Conservation (phyloP, 2,329 filamentous ascomycete genomes). For the Pseudopyrenochaeta lycopersici region DNA sequence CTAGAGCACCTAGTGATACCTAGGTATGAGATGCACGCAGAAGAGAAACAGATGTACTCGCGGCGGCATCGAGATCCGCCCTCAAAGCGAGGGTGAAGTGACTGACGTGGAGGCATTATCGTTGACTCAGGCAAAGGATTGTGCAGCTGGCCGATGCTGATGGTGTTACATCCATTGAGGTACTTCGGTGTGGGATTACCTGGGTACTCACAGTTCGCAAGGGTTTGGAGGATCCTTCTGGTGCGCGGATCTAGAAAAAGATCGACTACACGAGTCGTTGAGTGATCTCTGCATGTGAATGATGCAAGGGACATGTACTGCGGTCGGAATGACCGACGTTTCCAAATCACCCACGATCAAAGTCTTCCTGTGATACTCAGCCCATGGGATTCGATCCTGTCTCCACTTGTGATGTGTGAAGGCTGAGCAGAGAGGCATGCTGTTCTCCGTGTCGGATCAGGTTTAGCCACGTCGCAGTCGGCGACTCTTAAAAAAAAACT, state of each 20-base stretch:
- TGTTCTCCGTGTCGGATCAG: neutral
- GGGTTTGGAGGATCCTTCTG: neutral
- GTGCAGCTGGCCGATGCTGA: neutral
- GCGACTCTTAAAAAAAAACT: neutral
- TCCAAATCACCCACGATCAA: neutral
- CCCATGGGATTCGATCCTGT: neutral
- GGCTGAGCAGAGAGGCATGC: neutral
- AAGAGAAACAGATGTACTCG: slow-evolving; percentile 16
- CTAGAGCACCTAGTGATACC: slow-evolving; percentile 9
- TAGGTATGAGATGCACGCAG: slow-evolving; percentile 18
- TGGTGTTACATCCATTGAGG: neutral
- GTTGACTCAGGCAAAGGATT: neutral
- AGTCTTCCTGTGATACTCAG: neutral
- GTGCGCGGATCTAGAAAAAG: neutral
- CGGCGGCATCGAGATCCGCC: slow-evolving; percentile 17
- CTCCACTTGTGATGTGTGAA: neutral
- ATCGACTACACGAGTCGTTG: neutral
- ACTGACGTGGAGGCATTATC: neutral
- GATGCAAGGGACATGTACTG: neutral
- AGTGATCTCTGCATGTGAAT: neutral
- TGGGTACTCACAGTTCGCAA: neutral
- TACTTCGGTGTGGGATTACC: neutral
- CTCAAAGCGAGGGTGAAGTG: neutral
- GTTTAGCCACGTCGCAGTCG: neutral
- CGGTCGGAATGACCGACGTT: slow-evolving; percentile 1